Evolutionary conservation across 139 green algal species (phyloP), one percentile per base, ranked within the genome.

Genomic region (Auxenochlorella pyrenoidosa): DNA sequence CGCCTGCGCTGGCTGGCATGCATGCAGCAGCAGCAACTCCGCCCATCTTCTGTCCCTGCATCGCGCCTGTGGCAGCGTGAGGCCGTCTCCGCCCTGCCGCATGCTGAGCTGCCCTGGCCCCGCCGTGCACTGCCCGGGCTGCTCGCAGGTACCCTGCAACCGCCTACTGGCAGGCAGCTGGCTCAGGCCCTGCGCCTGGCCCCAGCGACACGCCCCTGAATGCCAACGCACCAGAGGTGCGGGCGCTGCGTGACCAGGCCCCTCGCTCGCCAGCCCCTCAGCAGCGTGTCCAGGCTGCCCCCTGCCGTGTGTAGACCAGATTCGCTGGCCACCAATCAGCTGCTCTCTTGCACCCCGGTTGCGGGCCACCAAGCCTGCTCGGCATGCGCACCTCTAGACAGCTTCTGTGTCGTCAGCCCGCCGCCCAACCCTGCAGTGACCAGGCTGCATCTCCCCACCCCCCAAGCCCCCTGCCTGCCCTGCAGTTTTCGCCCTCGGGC

Each of bases 151-250:
- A 59, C 24, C 73, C 73, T 5, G 28, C 40, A 6, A 44, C 73
- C 24, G 73, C 41, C 28, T 80, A 59, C 73, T 80, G 73, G 73
- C 73, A 59, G 41, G 73, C 43, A 76, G n/a, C n/a, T 18, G 70
- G 34, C 28, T 28, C 26, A 30, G 66, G 54, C 15, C 32, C 4
- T 40, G 66, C 36, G 0, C 3, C 36, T 58, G 22, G 79, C 34
- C 19, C 13, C 36, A n/a, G 34, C 36, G 79, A 60, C 21, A 76
- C 28, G 22, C 22, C n/a, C 19, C 79, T 85, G 22, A 85, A 75
- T 24, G 79, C 79, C 16, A 36, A 85, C 26, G 79, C 79, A 0
- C 79, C 79, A 60, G 60, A 85, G 79, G 79, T 85, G 79, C 12
- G 59, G 36, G 22, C 18, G 16, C 19, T 32, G 72, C 1, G 28